Evolutionary conservation across 768 basidiomycete genomes (phyloP).

Genomic region (Pleurotus sapidus): DNA sequence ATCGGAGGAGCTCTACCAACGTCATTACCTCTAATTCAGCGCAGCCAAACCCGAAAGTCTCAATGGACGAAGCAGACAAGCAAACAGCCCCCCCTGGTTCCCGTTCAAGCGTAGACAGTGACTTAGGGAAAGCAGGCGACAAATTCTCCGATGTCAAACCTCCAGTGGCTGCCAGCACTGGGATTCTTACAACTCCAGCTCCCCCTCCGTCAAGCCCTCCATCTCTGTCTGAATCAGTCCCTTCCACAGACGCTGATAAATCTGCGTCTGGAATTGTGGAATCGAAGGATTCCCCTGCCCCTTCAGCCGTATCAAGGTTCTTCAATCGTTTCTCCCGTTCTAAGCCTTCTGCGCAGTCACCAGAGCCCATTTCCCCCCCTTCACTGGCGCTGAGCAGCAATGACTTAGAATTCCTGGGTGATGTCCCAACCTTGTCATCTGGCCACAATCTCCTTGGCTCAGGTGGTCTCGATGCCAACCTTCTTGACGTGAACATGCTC

Average conservation of each 20-base stretch:
- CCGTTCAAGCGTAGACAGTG: conserved; percentile 28
- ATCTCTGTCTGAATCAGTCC: background rate
- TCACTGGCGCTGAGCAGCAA: conserved; percentile 67
- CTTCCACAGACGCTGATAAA: background rate
- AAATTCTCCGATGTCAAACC: conserved; percentile 2
- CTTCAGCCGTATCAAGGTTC: conserved; percentile 83
- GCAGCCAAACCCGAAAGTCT: background rate
- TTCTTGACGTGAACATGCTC: background rate
- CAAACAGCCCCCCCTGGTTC: conserved; percentile 5
- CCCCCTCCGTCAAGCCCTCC: conserved; percentile 1
- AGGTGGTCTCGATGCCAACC: background rate
- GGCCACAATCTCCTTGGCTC: background rate
- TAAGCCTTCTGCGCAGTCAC: conserved; percentile 19
- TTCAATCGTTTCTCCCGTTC: conserved; percentile 69
- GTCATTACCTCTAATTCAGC: conserved; percentile 7
- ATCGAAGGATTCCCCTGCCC: conserved; percentile 22
- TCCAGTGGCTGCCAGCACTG: conserved; percentile 10
- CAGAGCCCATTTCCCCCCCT: conserved; percentile 29
- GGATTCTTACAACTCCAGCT: conserved; percentile 1
- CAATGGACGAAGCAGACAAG: too few species aligned
- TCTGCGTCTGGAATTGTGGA: conserved; percentile 14
- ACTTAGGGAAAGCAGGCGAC: conserved; percentile 4
- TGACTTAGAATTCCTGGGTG: conserved; percentile 80
- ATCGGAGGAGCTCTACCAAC: conserved; percentile 27
- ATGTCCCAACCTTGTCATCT: conserved; percentile 26